Conservation (phyloP, 192 early-diverging fungal species). For the Podochytrium sp. region DNA sequence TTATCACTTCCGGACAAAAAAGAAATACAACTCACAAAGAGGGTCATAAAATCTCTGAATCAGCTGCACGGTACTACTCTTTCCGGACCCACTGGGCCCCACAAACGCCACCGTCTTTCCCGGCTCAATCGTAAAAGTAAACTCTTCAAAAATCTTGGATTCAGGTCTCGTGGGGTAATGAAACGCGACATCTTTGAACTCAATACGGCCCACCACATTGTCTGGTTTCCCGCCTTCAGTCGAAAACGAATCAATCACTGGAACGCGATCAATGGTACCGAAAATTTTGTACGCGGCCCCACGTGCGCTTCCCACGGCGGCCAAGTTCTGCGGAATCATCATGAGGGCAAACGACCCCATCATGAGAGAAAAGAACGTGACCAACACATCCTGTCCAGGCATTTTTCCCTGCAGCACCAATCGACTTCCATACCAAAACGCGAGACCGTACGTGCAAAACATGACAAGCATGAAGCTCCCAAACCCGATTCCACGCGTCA, state of each 20-base stretch:
- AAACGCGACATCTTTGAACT: slow-evolving; percentile 52
- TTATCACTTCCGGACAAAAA: background rate
- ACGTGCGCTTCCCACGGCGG: slow-evolving; percentile 40
- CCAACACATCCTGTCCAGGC: slow-evolving; percentile 49
- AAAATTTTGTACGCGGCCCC: slow-evolving; percentile 56
- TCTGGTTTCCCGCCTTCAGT: slow-evolving; percentile 38
- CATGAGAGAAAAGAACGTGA: slow-evolving; percentile 48
- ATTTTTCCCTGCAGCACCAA: slow-evolving; percentile 57
- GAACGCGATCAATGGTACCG: slow-evolving; percentile 51
- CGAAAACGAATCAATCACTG: slow-evolving; percentile 47
- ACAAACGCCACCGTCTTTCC: slow-evolving; percentile 85
- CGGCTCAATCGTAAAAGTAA: slow-evolving; percentile 58
- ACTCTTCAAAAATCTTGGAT: slow-evolving; percentile 64
- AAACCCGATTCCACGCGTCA: slow-evolving; percentile 65
- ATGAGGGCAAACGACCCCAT: slow-evolving; percentile 52
- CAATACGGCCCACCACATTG: slow-evolving; percentile 43
- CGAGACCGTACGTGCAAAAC: slow-evolving; percentile 76
- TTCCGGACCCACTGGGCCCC: slow-evolving; percentile 79
- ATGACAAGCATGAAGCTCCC: slow-evolving; percentile 78
- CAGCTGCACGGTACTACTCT: slow-evolving; percentile 70
- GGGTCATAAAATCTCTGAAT: slow-evolving; percentile 54
- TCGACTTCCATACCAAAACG: slow-evolving; percentile 83
- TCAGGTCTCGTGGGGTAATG: slow-evolving; percentile 66
- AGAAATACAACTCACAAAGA: background rate
- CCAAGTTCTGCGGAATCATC: slow-evolving; percentile 39